phyloP scores from a whole-genome alignment of 176 grass and related monocot species.

The Guadua angustifolia region DNA sequence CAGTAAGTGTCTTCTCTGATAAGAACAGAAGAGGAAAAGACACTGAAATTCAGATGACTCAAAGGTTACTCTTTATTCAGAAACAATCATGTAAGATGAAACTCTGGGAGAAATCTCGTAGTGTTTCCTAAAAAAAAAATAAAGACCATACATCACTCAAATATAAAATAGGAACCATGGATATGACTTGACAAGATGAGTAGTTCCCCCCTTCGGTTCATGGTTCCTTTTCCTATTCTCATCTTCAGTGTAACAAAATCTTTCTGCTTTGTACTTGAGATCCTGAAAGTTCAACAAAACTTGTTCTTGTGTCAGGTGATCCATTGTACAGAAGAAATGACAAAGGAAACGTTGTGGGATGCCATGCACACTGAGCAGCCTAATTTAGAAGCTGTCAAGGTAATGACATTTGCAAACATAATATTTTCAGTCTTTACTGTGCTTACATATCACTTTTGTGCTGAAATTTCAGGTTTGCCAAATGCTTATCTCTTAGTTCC shows the following conservation, averaged over 20 bases:
- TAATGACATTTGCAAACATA: slow-evolving; percentile 10
- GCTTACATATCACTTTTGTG: not conserved
- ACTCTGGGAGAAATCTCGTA: not conserved
- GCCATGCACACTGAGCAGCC: slow-evolving; percentile 80
- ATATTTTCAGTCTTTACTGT: slow-evolving; percentile 3
- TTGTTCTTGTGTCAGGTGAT: slow-evolving; percentile 59
- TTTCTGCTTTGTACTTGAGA: slow-evolving; percentile 8
- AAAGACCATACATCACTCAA: not conserved
- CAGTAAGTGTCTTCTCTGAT: not conserved
- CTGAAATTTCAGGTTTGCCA: slow-evolving; percentile 16
- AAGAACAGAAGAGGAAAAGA: not conserved
- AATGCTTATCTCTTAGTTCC: not conserved
- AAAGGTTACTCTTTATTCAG: slow-evolving; percentile 17
- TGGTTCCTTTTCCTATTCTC: slow-evolving; percentile 1
- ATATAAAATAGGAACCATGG: not conserved
- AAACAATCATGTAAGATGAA: slow-evolving; percentile 1
- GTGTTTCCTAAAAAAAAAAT: not conserved
- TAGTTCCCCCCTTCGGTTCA: not conserved
- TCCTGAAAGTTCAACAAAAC: slow-evolving; percentile 24
- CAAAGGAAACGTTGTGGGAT: slow-evolving; percentile 75
- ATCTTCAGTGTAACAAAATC: not conserved
- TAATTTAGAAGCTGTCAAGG: slow-evolving; percentile 69
- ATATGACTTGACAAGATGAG: not conserved
- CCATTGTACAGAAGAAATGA: slow-evolving; percentile 95
- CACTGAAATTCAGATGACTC: not conserved